Conservation (phyloP, 2,329 filamentous ascomycete genomes). For the Colletotrichum caudatum region DNA sequence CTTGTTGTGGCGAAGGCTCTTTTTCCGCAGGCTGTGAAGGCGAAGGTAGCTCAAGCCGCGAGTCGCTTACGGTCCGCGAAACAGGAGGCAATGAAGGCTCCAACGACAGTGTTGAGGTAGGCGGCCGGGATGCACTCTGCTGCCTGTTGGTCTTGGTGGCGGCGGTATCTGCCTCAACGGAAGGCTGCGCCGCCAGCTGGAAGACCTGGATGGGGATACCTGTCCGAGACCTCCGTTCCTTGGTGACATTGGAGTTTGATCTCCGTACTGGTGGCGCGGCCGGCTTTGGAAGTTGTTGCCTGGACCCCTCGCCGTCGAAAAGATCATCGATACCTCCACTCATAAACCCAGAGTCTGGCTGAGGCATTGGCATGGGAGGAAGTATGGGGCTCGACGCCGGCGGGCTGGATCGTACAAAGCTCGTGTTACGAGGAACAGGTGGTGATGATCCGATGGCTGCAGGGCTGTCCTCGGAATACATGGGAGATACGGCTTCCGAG, state of each 20-base stretch:
- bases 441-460: conserved; percentile 91
- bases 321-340: conserved; percentile 80
- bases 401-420: conserved; percentile 69
- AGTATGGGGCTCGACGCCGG: conserved; percentile 84
- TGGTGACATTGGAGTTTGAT: conserved; percentile 49
- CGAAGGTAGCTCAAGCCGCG: conserved; percentile 16
- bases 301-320: conserved; percentile 70
- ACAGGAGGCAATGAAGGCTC: conserved; percentile 19
- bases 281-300: conserved; percentile 54
- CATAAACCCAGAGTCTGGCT: conserved; percentile 85
- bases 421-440: conserved; percentile 75
- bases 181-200: conserved; percentile 46
- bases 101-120: conserved; percentile 16
- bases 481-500: conserved; percentile 64
- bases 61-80: conserved; percentile 17
- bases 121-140: conserved; percentile 12
- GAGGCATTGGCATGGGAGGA: conserved; percentile 71
- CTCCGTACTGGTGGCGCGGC: conserved; percentile 47
- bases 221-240: conserved; percentile 46
- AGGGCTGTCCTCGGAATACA: conserved; percentile 74
- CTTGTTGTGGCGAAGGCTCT: conserved; percentile 42
- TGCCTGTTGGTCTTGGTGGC: conserved; percentile 11
- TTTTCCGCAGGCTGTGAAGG: conserved; percentile 39
- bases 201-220: conserved; percentile 59
- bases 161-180: conserved; percentile 32